Base-by-base conservation (phyloP, 2,329 filamentous ascomycete species). In the Cryphonectria japonica region DNA sequence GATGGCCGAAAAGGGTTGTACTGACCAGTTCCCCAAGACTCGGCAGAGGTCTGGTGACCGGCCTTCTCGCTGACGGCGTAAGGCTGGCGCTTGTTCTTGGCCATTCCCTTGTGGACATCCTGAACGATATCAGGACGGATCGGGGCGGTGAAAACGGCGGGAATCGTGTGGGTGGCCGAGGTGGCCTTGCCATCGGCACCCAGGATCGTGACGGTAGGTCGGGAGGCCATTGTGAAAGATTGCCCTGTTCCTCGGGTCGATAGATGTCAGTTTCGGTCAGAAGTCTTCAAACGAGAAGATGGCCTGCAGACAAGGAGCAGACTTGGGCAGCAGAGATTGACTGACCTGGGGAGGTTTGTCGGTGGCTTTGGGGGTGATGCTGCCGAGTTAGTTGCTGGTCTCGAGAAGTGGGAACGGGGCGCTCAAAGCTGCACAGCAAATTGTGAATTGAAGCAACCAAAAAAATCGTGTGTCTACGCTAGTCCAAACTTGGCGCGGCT, bases 41-140 rank as follows among this genome's bases (percentile, higher is more conserved):
- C 96, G 83, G 96, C 96, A 86, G 94, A 97, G 84, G 96, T 99
- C 89, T 99, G 96, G 89, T 99, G 96, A 89, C 96, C 96, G 83
- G 96, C 96, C 93, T 99, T 99, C 93, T 98, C 95, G 92, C 94
- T 97, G 89, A 99, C 96, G 82, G 96, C 91, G 86, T 99, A 99
- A 79, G 96, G 95, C 88, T 99, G 96, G 85, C 96, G 93, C 92
- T 97, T 98, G 92, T 99, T 99, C 94, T 99, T 99, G 84, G 95
- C 95, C 89, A 99, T 97, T 82, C 96, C 96, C 82, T 94, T 97
- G 92, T 99, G 96, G 81, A 98, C 92, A 85, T 95, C 92, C 91
- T 98, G 95, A 83, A 99, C 96, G 84, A 99, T 97, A 87, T 99
- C 96, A 82, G 95, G 93, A 85, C 96, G 95, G 89, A 99, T 98